Evolutionary conservation across 768 basidiomycete genomes (phyloP), one percentile per base, ranked within the genome.

Genomic region (Mycena olivaceomarginata): DNA sequence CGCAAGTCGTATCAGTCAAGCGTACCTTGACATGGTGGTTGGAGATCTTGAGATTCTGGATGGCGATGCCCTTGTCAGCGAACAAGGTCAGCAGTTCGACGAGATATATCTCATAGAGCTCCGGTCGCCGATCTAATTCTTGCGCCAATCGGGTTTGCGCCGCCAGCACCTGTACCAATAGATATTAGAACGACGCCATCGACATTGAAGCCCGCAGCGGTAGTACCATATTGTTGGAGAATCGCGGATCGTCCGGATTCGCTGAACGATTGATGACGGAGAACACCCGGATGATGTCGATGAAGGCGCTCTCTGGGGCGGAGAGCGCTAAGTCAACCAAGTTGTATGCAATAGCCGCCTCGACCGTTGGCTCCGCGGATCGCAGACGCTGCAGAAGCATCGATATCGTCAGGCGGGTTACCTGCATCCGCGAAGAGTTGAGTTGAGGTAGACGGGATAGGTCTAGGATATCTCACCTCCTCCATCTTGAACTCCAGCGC

Each of bases 271-370:
- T 97, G 76, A 98, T 95, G 25, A 90, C 86, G 8, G 97, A 97
- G 83, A 98, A 97, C 0, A 94, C 92, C 60, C 93, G 90, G 67
- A 97, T 93, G 74, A 98, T 94, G 76, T 99, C 98, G 31, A 91
- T 84, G 81, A 99, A 97, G 4, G 96, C 91, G 70, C 89, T 90
- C 76, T 93, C 91, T 1, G 95, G 94, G 0, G 96, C 95, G 64
- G 91, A 90, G 56, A 98, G 87, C 1, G 97, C 97, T 20, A 99
- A 89, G 75, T 98, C 96, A 9, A 98, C 97, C 15, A 99, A 89
- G 82, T 97, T 98, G 82, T 95, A 95, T 2, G 97, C 94, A 75
- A 98, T 98, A 1, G 96, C 95, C 37, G 97, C 96, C 84, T 99
- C 97, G 18, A 97, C 95, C 0, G 93, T 92, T 0, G 96, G 94